phyloP scores from a whole-genome alignment of 371 early-diverging fungal species.

The Choanephora cucurbitarum region DNA sequence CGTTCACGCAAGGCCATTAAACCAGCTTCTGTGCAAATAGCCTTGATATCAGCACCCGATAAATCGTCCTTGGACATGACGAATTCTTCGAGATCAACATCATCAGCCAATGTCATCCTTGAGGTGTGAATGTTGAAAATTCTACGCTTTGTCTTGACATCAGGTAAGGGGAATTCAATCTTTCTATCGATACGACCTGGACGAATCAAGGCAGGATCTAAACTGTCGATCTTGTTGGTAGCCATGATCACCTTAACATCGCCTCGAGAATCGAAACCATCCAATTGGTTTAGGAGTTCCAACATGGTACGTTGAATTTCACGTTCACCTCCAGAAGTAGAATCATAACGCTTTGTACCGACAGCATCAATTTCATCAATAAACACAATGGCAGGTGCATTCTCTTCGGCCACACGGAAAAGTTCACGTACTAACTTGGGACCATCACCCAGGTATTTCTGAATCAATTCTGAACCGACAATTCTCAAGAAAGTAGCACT shows the following conservation, averaged over 20 bases:
- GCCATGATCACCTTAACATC: conserved; percentile 99
- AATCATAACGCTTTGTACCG: conserved; percentile 98
- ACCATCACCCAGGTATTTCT: conserved; percentile 99
- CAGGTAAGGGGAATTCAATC: conserved; percentile 99
- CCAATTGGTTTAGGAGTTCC: conserved; percentile 99
- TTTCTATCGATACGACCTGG: conserved; percentile 99
- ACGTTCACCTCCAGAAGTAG: conserved; percentile 96
- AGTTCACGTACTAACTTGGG: conserved; percentile 99
- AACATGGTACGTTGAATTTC: conserved; percentile 99
- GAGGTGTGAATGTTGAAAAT: conserved; percentile 99
- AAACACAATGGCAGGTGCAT: conserved; percentile 99
- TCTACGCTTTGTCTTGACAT: conserved; percentile 97
- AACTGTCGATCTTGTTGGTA: conserved; percentile 98
- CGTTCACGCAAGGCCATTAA: conserved; percentile 98
- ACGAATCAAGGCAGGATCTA: conserved; percentile 99
- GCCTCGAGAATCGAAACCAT: conserved; percentile 99
- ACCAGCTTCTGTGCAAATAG: conserved; percentile 99
- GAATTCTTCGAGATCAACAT: conserved; percentile 98
- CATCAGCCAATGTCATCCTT: conserved; percentile 97
- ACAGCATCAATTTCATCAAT: conserved; percentile 99
- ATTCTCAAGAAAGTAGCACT: conserved; percentile 99
- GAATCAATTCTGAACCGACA: conserved; percentile 99
- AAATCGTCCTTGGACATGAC: conserved; percentile 99
- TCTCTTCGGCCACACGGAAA: conserved; percentile 98
- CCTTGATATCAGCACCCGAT: conserved; percentile 99